Evolutionary conservation across 163 green algal species (phyloP).

Genomic region (Scenedesmus sp.): DNA sequence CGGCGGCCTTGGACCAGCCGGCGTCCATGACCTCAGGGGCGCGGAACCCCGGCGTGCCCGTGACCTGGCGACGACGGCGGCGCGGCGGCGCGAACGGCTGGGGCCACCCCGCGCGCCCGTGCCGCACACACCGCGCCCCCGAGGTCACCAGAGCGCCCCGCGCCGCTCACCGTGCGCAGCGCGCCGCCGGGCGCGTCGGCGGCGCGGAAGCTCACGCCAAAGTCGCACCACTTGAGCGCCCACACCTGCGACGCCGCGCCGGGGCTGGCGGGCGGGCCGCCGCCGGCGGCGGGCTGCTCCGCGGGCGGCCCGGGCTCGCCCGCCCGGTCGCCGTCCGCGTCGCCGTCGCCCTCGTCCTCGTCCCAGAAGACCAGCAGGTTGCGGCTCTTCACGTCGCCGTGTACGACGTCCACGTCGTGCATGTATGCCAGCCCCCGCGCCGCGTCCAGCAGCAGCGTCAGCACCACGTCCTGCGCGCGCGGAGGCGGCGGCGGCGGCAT

Average conservation of each 20-base stretch:
- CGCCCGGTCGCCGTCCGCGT: background rate
- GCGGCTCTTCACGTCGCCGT: slow-evolving; percentile 43
- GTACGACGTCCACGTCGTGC: slow-evolving; percentile 38
- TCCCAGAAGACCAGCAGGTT: slow-evolving; percentile 47
- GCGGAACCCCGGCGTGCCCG: slow-evolving; percentile 38
- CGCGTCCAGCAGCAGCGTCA: slow-evolving; percentile 45
- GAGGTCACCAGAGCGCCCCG: background rate
- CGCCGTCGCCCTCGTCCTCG: slow-evolving; percentile 1
- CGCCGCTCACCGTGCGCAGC: slow-evolving; percentile 16
- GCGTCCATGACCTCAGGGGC: slow-evolving; percentile 39
- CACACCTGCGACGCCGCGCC: slow-evolving; percentile 6
- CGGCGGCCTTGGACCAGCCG: slow-evolving; percentile 35
- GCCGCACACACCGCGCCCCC: background rate
- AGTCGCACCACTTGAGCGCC: slow-evolving; percentile 45
- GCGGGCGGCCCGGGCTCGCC: too few relatives aligned
- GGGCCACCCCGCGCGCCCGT: too few relatives aligned
- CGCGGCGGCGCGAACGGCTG: background rate
- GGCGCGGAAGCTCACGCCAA: slow-evolving; percentile 42
- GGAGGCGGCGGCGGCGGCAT: too few relatives aligned
- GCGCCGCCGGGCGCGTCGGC: slow-evolving; percentile 20
- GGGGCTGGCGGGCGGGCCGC: slow-evolving; percentile 1
- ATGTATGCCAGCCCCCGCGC: slow-evolving; percentile 42
- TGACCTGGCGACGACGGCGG: slow-evolving; percentile 11
- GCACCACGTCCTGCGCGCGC: slow-evolving; percentile 21
- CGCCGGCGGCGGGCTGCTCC: background rate